Conservation (phyloP, 495 filamentous ascomycete species). For the Penicillium simplicissimum region DNA sequence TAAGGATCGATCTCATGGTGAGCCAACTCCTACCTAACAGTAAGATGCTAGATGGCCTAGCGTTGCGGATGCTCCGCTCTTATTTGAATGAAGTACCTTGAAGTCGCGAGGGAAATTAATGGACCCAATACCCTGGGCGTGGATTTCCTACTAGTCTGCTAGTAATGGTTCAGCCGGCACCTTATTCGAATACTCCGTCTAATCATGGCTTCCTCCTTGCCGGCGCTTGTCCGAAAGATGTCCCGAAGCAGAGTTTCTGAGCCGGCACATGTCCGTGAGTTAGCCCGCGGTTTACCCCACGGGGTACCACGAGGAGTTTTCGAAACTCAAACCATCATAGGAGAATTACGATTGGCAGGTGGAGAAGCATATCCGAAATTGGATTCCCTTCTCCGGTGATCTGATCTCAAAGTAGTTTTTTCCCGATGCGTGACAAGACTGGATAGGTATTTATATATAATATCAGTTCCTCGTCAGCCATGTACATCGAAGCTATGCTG, state of each 20-base stretch:
- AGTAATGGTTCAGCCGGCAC: too few relatives aligned
- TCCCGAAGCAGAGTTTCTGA: not conserved
- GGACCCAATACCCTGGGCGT: too few relatives aligned
- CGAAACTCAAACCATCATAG: not conserved
- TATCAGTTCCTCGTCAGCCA: not conserved
- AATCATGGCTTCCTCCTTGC: not conserved
- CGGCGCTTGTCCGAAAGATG: not conserved
- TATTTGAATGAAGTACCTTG: not conserved
- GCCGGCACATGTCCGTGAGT: not conserved
- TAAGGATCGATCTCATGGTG: not conserved
- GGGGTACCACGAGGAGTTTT: not conserved
- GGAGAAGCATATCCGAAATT: not conserved
- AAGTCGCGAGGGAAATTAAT: too few relatives aligned
- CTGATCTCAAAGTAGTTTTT: not conserved
- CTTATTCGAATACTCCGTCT: not conserved
- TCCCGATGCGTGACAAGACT: not conserved
- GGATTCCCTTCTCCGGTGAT: not conserved
- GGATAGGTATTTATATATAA: too few relatives aligned
- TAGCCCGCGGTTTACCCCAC: not conserved
- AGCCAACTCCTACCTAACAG: not conserved
- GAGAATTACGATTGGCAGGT: not conserved
- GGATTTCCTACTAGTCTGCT: too few relatives aligned
- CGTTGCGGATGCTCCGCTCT: not conserved
- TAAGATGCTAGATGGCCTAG: not conserved
- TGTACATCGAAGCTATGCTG: not conserved